These are phyloP conservation scores for Chaetomiaceae sp. DNA, from an alignment of 2,329 filamentous ascomycete genomes.

Conservation along the genomic window DNA sequence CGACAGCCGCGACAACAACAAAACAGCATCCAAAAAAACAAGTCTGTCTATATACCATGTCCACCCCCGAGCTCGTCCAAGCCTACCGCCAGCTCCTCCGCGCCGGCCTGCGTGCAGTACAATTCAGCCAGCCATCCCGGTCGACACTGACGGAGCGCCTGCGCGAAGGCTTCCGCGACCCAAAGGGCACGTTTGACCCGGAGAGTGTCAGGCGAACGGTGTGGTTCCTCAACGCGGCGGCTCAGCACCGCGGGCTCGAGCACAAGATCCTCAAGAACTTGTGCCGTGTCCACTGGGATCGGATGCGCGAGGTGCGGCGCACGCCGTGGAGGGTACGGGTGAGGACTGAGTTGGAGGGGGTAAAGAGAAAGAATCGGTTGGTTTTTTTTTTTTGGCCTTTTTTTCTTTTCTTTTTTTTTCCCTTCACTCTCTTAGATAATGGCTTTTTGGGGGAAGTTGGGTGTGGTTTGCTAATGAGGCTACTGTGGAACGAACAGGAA, in stretches of 20 bases:
- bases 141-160: slow-evolving; percentile 57
- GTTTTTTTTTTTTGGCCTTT: slow-evolving; percentile 18
- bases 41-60: too few relatives aligned
- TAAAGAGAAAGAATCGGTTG: slow-evolving; percentile 16
- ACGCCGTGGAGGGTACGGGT: slow-evolving; percentile 29
- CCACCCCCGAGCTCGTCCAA: slow-evolving; percentile 44
- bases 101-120: slow-evolving; percentile 62
- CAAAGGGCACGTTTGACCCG: slow-evolving; percentile 42
- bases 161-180: slow-evolving; percentile 55
- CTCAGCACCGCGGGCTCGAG: slow-evolving; percentile 61
- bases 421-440: too few relatives aligned
- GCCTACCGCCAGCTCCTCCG: slow-evolving; percentile 70
- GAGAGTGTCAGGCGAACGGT: slow-evolving; percentile 59
- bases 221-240: slow-evolving; percentile 65
- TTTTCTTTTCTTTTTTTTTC: slow-evolving; percentile 3
- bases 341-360: slow-evolving; percentile 6
- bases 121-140: slow-evolving; percentile 65
- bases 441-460: background rate
- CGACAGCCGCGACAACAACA: background rate
- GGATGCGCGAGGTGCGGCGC: slow-evolving; percentile 28
- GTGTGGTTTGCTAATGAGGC: slow-evolving; percentile 11
- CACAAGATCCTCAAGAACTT: slow-evolving; percentile 69
- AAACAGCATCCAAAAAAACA: background rate
- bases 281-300: slow-evolving; percentile 46
- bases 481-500: slow-evolving; percentile 17